Conservation (phyloP, 2,329 filamentous ascomycete genomes). For the Aspergillus ibericus region DNA sequence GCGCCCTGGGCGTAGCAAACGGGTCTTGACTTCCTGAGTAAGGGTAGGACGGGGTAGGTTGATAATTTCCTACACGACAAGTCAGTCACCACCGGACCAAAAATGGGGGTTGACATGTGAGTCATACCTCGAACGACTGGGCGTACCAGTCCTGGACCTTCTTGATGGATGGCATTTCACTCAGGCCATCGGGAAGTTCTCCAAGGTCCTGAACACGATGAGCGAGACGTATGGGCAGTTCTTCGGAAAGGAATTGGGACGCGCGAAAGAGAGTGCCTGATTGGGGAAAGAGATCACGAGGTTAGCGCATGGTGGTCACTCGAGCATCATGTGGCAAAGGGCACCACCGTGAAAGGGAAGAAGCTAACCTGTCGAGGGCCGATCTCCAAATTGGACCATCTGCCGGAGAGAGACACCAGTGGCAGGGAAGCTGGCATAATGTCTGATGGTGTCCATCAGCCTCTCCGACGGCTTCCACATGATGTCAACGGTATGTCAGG, state of each 20-base stretch:
- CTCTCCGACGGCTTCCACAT: conserved; percentile 94
- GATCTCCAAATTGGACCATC: conserved; percentile 98
- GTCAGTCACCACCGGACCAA: conserved; percentile 16
- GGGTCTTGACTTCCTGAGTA: conserved; percentile 71
- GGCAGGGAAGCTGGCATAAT: conserved; percentile 95
- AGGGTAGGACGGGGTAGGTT: conserved; percentile 76
- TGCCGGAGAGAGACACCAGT: conserved; percentile 94
- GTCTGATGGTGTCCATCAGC: conserved; percentile 95
- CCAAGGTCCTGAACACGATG: conserved; percentile 94
- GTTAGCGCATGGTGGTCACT: conserved; percentile 15
- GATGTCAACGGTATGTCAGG: conserved; percentile 28
- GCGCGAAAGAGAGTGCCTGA: conserved; percentile 92
- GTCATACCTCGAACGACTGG: conserved; percentile 91
- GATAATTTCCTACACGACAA: conserved; percentile 72
- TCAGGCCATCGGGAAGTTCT: conserved; percentile 89
- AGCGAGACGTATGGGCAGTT: conserved; percentile 92
- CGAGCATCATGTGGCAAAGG: conserved; percentile 7
- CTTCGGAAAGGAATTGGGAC: conserved; percentile 96
- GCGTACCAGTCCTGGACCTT: conserved; percentile 98
- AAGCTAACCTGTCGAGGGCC: conserved; percentile 76
- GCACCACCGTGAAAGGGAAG: background rate
- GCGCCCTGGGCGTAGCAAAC: conserved; percentile 61
- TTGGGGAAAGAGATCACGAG: conserved; percentile 6
- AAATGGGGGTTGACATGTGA: conserved; percentile 12
- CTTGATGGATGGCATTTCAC: conserved; percentile 95